Base-by-base conservation (phyloP, 202 grass and related monocot genomes). In the Carex arenaria region DNA sequence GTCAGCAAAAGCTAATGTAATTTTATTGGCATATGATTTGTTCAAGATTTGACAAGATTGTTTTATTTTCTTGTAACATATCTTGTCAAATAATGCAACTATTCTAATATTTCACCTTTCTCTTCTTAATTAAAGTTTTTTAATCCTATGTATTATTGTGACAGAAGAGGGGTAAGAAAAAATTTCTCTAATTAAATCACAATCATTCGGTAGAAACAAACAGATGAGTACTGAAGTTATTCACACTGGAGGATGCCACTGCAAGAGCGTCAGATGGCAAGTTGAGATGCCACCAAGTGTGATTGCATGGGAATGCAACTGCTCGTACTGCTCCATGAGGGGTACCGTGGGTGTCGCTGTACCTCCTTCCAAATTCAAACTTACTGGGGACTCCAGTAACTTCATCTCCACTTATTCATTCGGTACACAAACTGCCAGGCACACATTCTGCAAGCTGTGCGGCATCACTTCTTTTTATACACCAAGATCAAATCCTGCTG, bases 381-480 rank as follows among this genome's bases (percentile, higher is more conserved):
- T 94, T 5, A 51, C 57, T 68, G 1, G 82, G 4, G 86, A 84
- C 84, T 84, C 94, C 30, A 79, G 55, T 54, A 78, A 89, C 19
- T 89, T 74, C 82, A 81, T 97, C 28, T 88, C 95, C 82, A 86
- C 89, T 12, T 97, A 97, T 84, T 88, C 87, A 56, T 94, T 94
- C 65, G 89, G 90, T 64, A 94, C 92, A 49, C 90, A 91, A 82
- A 89, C 84, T 14, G 92, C 89, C 30, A 93, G 85, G 75, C 95
- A 94, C 82, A 90, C 65, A 30, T 94, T 97, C 86, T 97, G 95
- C 85, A 90, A 85, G 87, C 59, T 89, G 36, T 94, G 92, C 38
- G 92, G 90, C 52, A 91, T 94, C 85, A 93, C 89, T 81, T 94
- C 94, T 4, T 97, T 91, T 88, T 94, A 94, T 88, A 68, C 45